These are phyloP conservation scores for Selaginella tamariscina DNA, from an alignment of 75 land plant genomes.

Conservation along the genomic window DNA sequence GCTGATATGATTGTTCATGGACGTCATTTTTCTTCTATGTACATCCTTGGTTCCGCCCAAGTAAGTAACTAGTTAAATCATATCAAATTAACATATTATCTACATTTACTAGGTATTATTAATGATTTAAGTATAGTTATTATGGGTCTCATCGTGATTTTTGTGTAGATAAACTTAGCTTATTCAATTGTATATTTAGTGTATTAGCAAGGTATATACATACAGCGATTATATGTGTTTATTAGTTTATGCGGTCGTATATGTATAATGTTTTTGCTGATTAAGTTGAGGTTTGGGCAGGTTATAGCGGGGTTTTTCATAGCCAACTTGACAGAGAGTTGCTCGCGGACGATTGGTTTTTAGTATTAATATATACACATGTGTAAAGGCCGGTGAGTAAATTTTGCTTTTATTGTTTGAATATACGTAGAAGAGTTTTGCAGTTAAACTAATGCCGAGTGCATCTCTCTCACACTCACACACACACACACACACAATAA, in stretches of 20 bases:
- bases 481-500: no score
- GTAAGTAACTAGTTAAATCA: slow-evolving; percentile 22
- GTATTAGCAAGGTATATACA: neutral
- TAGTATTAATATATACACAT: no score
- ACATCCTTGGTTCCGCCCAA: slow-evolving; percentile 88
- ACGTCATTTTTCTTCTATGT: slow-evolving; percentile 80
- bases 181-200: neutral
- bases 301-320: slow-evolving; percentile 93
- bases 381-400: no score
- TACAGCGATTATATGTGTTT: neutral
- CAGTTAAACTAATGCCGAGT: no score
- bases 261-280: neutral
- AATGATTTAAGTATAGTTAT: neutral
- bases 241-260: neutral
- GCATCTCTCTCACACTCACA: no score
- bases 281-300: slow-evolving; percentile 31
- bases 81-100: neutral
- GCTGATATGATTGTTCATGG: slow-evolving; percentile 98
- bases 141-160: neutral
- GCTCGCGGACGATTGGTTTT: slow-evolving; percentile 48
- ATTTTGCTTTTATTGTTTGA: no score
- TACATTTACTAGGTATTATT: neutral
- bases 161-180: neutral
- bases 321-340: slow-evolving; percentile 63
- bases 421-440: no score